phyloP scores from a whole-genome alignment of 179 eudicot species.

The Beta lomatogona region DNA sequence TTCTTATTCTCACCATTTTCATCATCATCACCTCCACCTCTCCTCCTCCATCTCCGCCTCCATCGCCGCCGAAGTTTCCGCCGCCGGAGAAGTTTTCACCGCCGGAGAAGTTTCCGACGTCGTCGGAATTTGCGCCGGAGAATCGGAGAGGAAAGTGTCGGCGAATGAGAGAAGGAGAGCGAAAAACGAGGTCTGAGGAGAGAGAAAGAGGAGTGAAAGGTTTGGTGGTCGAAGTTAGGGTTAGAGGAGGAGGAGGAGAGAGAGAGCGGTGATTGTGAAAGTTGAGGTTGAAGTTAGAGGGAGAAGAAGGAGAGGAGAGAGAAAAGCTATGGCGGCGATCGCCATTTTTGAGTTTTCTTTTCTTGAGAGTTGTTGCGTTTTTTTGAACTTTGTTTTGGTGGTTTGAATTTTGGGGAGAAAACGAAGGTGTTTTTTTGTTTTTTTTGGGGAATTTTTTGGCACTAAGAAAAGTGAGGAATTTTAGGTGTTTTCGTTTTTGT shows the following conservation, averaged over 20 bases:
- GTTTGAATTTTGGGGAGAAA: background rate
- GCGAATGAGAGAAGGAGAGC: constrained; percentile 8
- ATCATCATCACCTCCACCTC: background rate
- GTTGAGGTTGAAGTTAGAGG: background rate
- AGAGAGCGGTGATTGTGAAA: background rate
- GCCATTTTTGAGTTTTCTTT: constrained; percentile 18
- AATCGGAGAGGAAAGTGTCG: background rate
- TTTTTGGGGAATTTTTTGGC: background rate
- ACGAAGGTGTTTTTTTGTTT: background rate
- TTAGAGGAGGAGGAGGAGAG: constrained; percentile 3
- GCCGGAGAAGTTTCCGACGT: background rate
- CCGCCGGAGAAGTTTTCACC: background rate
- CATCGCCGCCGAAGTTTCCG: background rate
- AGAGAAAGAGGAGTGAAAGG: constrained; percentile 1
- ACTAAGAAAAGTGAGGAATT: no score
- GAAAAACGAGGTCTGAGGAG: background rate
- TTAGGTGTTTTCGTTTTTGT: background rate
- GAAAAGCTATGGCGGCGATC: constrained; percentile 20
- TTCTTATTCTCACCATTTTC: background rate
- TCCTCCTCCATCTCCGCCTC: background rate
- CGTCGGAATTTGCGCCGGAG: background rate
- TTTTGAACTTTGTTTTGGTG: background rate
- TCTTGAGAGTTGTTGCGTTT: background rate
- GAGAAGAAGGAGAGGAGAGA: background rate
- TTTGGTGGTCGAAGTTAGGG: background rate